Conservation (phyloP, 1,284 basidiomycete species). For the Trichosporon asahii region DNA sequence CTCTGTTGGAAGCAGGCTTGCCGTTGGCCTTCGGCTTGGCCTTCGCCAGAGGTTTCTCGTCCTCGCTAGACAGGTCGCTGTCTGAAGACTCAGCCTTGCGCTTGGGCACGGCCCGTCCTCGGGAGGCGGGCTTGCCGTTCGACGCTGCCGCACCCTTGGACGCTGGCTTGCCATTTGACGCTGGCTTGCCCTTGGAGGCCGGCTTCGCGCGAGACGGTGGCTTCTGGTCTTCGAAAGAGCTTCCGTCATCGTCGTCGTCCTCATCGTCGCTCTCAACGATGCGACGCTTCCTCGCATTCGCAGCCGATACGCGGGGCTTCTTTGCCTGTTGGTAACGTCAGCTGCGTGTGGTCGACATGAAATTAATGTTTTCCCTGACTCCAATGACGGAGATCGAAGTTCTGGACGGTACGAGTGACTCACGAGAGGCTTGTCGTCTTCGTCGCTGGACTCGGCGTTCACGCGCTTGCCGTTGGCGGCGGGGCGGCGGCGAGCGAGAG, state of each 20-base stretch:
- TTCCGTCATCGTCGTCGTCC: slow-evolving; percentile 24
- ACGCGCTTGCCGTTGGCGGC: slow-evolving; percentile 31
- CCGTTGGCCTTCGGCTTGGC: slow-evolving; percentile 22
- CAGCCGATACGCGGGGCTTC: slow-evolving; percentile 26
- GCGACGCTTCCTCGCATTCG: slow-evolving; percentile 36
- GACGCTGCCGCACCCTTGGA: slow-evolving; percentile 19
- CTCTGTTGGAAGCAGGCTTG: slow-evolving; percentile 13
- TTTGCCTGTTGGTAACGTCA: slow-evolving; percentile 25
- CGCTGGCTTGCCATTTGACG: slow-evolving; percentile 47
- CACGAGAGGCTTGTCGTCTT: slow-evolving; percentile 50
- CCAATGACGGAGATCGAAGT: neutral
- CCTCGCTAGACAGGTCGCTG: slow-evolving; percentile 19
- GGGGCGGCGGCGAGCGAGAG: slow-evolving; percentile 25
- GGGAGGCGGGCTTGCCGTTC: slow-evolving; percentile 47
- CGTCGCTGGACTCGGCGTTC: slow-evolving; percentile 28
- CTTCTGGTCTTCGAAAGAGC: slow-evolving; percentile 59
- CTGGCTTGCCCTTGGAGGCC: slow-evolving; percentile 32
- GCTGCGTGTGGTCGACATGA: neutral
- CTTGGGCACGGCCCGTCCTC: slow-evolving; percentile 33
- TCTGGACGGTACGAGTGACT: slow-evolving; percentile 20
- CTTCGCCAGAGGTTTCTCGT: slow-evolving; percentile 24
- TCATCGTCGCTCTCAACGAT: slow-evolving; percentile 43
- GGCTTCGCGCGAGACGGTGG: slow-evolving; percentile 56
- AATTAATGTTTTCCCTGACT: neutral
- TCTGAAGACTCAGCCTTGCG: slow-evolving; percentile 14